phyloP scores from a whole-genome alignment of 2,329 filamentous ascomycete species.

The Apiospora arundinis region DNA sequence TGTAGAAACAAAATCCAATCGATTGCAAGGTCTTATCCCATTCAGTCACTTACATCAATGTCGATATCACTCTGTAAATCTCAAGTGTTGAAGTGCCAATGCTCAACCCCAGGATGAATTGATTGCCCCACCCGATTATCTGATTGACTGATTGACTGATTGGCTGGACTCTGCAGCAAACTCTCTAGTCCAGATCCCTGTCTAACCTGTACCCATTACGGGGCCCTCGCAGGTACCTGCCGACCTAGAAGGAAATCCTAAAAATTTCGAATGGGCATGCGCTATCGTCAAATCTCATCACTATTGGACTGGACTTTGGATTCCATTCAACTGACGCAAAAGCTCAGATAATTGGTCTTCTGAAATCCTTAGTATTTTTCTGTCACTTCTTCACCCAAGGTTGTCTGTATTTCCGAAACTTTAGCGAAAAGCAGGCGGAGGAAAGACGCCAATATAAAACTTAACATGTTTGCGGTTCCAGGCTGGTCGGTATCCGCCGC shows the following conservation, averaged over 20 bases:
- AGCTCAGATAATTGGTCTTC: background rate
- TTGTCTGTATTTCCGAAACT: background rate
- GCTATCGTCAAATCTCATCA: background rate
- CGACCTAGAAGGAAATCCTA: conserved; percentile 9
- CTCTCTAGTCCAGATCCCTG: background rate
- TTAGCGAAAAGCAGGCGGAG: background rate
- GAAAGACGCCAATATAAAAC: background rate
- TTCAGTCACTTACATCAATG: background rate
- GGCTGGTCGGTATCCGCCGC: conserved; percentile 86
- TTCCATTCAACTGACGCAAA: background rate
- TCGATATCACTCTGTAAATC: no score
- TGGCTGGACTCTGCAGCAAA: background rate
- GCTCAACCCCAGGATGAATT: background rate
- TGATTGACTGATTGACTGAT: background rate
- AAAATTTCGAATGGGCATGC: conserved; percentile 9
- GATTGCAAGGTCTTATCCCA: no score
- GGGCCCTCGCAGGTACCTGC: background rate
- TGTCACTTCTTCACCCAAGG: background rate
- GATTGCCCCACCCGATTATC: background rate
- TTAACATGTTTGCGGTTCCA: conserved; percentile 85
- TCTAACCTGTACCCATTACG: background rate
- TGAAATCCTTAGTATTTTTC: background rate
- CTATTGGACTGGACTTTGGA: background rate
- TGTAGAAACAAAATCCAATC: no score
- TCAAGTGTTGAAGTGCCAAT: background rate